Conservation (phyloP, 2,329 filamentous ascomycete species). For the Diplodia corticola region DNA sequence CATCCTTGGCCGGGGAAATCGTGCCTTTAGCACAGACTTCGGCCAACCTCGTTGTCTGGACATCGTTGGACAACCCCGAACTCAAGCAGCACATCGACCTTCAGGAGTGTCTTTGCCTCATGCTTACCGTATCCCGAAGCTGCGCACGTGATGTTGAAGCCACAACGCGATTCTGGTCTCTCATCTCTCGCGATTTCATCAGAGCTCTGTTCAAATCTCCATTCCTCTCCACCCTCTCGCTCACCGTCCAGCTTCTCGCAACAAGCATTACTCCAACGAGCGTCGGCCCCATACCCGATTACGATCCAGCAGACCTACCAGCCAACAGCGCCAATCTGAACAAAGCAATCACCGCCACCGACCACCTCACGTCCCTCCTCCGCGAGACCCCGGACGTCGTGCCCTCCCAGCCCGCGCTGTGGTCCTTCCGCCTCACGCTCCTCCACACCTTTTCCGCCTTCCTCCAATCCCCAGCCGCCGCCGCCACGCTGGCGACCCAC, state of each 20-base stretch:
- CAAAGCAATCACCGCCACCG: neutral
- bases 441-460: constrained; percentile 40
- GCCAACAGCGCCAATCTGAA: constrained; percentile 32
- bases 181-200: neutral
- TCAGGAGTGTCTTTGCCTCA: constrained; percentile 62
- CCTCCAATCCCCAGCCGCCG: constrained; percentile 58
- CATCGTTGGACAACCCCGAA: constrained; percentile 3
- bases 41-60: neutral
- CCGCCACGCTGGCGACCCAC: constrained; percentile 66
- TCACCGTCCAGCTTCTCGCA: constrained; percentile 65
- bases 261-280: constrained; percentile 65
- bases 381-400: neutral
- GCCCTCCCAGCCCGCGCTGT: constrained; percentile 32
- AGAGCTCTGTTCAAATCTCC: constrained; percentile 36
- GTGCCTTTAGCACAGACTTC: constrained; percentile 44
- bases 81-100: constrained; percentile 63
- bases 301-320: neutral
- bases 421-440: constrained; percentile 45
- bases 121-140: constrained; percentile 64
- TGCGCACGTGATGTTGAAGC: constrained; percentile 49
- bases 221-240: constrained; percentile 66
- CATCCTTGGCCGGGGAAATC: constrained; percentile 60
- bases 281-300: constrained; percentile 63
- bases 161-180: constrained; percentile 62
- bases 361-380: neutral